phyloP scores from a whole-genome alignment of 2,329 filamentous ascomycete genomes.

The Ophiobolus disseminans region DNA sequence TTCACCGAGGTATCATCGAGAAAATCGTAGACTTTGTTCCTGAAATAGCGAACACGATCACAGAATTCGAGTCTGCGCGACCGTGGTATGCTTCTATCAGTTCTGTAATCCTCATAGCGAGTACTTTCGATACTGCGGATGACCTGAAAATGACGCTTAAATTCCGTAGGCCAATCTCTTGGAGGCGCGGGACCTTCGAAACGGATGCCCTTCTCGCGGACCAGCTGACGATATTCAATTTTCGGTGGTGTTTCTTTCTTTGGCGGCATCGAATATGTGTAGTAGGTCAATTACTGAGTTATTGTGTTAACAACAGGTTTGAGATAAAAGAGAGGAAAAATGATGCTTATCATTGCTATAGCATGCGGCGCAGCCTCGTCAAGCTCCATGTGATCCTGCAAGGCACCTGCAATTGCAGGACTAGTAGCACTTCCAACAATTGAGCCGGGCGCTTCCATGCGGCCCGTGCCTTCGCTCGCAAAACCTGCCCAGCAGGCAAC shows the following conservation, averaged over 20 bases:
- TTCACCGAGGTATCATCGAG: slow-evolving; percentile 5
- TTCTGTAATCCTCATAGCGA: slow-evolving; percentile 10
- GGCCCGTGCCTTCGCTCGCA: too few relatives aligned
- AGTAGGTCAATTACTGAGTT: background rate
- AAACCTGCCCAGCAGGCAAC: too few relatives aligned
- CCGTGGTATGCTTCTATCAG: background rate
- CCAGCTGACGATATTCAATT: background rate
- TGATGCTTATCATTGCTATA: too few relatives aligned
- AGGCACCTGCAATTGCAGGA: too few relatives aligned
- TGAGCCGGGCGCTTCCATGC: too few relatives aligned
- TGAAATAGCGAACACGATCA: background rate
- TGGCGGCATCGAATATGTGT: slow-evolving; percentile 1
- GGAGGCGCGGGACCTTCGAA: slow-evolving; percentile 13
- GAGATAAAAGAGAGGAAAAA: too few relatives aligned
- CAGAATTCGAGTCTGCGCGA: background rate
- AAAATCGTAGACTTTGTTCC: slow-evolving; percentile 5
- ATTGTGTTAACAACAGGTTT: background rate
- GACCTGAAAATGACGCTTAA: slow-evolving; percentile 11
- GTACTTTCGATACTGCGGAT: slow-evolving; percentile 9
- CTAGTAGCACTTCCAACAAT: too few relatives aligned
- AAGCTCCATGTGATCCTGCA: too few relatives aligned
- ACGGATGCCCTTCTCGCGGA: slow-evolving; percentile 4
- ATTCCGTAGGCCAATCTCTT: slow-evolving; percentile 4
- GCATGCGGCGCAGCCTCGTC: too few relatives aligned
- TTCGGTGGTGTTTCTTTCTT: slow-evolving; percentile 5